phyloP scores from a whole-genome alignment of 176 grass and related monocot genomes.

The Oryza punctata region DNA sequence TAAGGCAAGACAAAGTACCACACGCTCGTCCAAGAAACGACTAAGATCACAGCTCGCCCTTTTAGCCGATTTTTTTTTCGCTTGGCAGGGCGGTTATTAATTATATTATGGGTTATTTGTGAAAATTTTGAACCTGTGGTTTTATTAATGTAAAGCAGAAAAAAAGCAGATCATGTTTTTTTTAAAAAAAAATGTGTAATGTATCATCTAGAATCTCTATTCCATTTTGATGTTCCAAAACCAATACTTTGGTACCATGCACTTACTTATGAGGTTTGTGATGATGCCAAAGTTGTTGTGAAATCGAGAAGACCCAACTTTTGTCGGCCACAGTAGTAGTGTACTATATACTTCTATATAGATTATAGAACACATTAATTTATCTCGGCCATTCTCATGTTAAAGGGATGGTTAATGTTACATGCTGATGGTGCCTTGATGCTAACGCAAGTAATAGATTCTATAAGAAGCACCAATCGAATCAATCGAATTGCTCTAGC shows the following conservation, averaged over 20 bases:
- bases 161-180: background rate
- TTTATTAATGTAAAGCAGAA: background rate
- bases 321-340: conserved; percentile 21
- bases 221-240: background rate
- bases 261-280: background rate
- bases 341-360: background rate
- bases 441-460: conserved; percentile 54
- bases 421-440: conserved; percentile 28
- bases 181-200: background rate
- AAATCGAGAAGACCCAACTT: conserved; percentile 21
- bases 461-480: conserved; percentile 10
- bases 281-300: conserved; percentile 4
- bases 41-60: background rate
- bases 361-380: background rate
- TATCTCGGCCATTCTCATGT: conserved; percentile 3
- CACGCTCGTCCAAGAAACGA: background rate
- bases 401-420: conserved; percentile 41
- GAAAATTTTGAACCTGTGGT: background rate
- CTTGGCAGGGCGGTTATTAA: no score
- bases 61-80: background rate
- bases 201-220: background rate
- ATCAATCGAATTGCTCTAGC: background rate
- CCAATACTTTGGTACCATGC: background rate
- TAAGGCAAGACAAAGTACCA: background rate
- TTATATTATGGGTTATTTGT: background rate